These are phyloP conservation scores for Ceratobasidium sp. DNA, from an alignment of 1,284 basidiomycete genomes.

Conservation along the genomic window DNA sequence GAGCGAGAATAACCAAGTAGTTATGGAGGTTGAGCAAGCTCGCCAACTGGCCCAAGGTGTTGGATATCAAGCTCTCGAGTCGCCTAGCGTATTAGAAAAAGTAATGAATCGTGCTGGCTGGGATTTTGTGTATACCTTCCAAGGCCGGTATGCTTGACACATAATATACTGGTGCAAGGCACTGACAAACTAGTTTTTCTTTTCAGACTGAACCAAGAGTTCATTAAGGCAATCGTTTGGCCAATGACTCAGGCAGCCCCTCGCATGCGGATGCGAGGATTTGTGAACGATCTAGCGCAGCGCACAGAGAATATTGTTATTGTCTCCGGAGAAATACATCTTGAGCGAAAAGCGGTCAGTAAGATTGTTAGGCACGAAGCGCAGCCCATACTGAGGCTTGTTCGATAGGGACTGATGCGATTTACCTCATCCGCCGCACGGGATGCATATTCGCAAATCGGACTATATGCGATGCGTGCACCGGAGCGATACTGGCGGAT, in stretches of 20 bases:
- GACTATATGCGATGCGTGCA: slow-evolving; percentile 57
- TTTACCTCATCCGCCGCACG: slow-evolving; percentile 58
- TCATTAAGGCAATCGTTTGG: slow-evolving; percentile 59
- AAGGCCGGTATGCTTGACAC: slow-evolving; percentile 55
- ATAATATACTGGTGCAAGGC: not conserved
- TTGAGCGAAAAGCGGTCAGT: slow-evolving; percentile 60
- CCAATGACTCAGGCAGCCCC: slow-evolving; percentile 57
- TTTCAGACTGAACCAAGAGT: slow-evolving; percentile 58
- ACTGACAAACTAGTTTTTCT: not conserved
- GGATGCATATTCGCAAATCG: slow-evolving; percentile 56
- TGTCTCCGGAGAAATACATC: slow-evolving; percentile 61
- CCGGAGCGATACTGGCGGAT: slow-evolving; percentile 54
- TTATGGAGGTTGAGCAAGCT: slow-evolving; percentile 48
- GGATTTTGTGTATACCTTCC: slow-evolving; percentile 58
- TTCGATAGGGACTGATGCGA: slow-evolving; percentile 58
- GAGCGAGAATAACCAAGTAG: slow-evolving; percentile 46
- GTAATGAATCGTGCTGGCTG: slow-evolving; percentile 58
- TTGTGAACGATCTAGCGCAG: slow-evolving; percentile 58
- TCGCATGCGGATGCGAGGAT: slow-evolving; percentile 56
- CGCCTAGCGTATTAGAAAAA: slow-evolving; percentile 53
- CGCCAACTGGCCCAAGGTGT: slow-evolving; percentile 48
- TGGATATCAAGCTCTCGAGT: slow-evolving; percentile 51
- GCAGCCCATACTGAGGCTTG: not conserved
- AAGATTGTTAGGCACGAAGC: not conserved
- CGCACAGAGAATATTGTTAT: slow-evolving; percentile 58